Evolutionary conservation across 2,329 filamentous ascomycete species (phyloP).

Genomic region (Botrytis deweyae): DNA sequence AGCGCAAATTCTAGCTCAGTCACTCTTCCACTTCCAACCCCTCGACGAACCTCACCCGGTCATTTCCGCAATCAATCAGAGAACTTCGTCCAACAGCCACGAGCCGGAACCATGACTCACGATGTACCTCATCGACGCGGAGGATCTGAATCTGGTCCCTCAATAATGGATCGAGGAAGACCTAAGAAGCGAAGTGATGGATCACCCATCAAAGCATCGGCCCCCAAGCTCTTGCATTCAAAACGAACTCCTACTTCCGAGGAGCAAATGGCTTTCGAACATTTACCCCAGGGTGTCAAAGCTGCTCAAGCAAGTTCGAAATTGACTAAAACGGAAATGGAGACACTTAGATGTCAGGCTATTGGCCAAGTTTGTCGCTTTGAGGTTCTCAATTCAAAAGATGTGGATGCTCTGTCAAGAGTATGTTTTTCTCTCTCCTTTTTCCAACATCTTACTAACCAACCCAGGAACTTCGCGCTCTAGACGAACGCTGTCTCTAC

Average conservation of each 20-base stretch:
- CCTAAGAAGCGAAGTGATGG: slow-evolving; percentile 54
- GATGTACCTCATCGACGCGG: slow-evolving; percentile 49
- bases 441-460: slow-evolving; percentile 11
- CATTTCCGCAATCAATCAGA: slow-evolving; percentile 32
- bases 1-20: background rate
- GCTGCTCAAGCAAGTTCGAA: slow-evolving; percentile 52
- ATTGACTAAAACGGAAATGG: slow-evolving; percentile 51
- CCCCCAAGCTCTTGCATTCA: slow-evolving; percentile 1
- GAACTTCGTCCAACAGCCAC: slow-evolving; percentile 7
- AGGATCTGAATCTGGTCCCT: slow-evolving; percentile 56
- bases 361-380: slow-evolving; percentile 62
- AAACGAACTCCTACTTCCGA: slow-evolving; percentile 31
- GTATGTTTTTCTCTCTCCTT: slow-evolving; percentile 40
- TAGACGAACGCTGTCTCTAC: slow-evolving; percentile 79
- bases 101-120: slow-evolving; percentile 11
- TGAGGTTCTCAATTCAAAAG: slow-evolving; percentile 60
- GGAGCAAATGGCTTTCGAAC: slow-evolving; percentile 59
- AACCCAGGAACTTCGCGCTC: slow-evolving; percentile 64
- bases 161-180: slow-evolving; percentile 61
- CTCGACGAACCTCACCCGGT: slow-evolving; percentile 19
- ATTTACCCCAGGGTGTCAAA: slow-evolving; percentile 58
- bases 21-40: slow-evolving; percentile 7
- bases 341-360: slow-evolving; percentile 57
- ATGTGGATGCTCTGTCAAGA: slow-evolving; percentile 65
- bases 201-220: slow-evolving; percentile 41